Conservation (phyloP, 1,139 yeast genomes). For the Zygotorulaspora mrakii region DNA sequence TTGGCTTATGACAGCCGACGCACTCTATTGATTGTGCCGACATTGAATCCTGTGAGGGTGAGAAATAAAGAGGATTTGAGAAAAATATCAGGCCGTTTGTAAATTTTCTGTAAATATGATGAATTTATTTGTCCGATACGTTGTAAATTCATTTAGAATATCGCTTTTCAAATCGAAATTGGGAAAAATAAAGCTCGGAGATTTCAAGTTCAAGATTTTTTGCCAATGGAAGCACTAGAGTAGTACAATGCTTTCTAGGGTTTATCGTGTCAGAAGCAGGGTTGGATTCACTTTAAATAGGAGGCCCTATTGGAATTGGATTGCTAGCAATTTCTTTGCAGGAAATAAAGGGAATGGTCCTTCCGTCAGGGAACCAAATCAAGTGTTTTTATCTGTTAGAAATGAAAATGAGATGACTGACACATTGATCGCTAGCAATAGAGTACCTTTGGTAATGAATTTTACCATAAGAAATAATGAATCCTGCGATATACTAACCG, state of each 20-base stretch:
- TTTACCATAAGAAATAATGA: conserved; percentile 69
- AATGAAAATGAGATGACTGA: conserved; percentile 54
- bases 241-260: background rate
- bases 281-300: background rate
- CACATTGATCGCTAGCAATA: conserved; percentile 45
- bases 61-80: too few relatives aligned
- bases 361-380: conserved; percentile 18
- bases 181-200: conserved; percentile 3
- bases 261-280: background rate
- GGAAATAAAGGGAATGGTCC: conserved; percentile 1
- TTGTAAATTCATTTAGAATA: background rate
- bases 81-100: too few relatives aligned
- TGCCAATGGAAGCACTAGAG: too few relatives aligned
- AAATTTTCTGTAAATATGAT: too few relatives aligned
- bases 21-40: conserved; percentile 5
- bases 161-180: conserved; percentile 1
- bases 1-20: conserved; percentile 24
- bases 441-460: conserved; percentile 63
- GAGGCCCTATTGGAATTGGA: conserved; percentile 12
- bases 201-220: too few relatives aligned
- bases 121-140: too few relatives aligned
- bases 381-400: conserved; percentile 44
- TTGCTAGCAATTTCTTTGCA: conserved; percentile 4
- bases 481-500: conserved; percentile 59
- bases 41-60: too few relatives aligned